These are phyloP conservation scores for Puccinia polysora DNA, from an alignment of 1,284 basidiomycete genomes.

Conservation along the genomic window DNA sequence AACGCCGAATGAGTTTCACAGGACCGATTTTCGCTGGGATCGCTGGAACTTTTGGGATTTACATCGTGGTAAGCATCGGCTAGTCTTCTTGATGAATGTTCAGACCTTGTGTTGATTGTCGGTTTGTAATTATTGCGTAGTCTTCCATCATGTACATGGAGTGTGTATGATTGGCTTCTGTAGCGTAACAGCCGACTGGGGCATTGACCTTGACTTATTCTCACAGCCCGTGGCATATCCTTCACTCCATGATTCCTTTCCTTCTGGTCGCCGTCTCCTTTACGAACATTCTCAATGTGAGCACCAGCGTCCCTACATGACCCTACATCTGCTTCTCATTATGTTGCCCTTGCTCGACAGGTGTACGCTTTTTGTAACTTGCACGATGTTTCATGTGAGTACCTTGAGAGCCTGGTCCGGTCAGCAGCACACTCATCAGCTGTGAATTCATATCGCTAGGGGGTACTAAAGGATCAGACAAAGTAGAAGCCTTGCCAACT, in stretches of 20 bases:
- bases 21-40: constrained; percentile 81
- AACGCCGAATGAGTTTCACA: background rate
- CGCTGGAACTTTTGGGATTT: constrained; percentile 72
- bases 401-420: too few relatives aligned
- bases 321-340: background rate
- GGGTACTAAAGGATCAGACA: constrained; percentile 96
- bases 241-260: constrained; percentile 61
- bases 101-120: background rate
- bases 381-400: constrained; percentile 60
- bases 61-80: constrained; percentile 28
- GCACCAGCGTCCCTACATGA: background rate
- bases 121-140: background rate
- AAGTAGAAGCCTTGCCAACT: constrained; percentile 83
- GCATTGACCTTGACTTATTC: background rate
- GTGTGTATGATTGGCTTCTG: constrained; percentile 16
- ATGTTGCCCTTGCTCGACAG: constrained; percentile 53
- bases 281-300: constrained; percentile 69
- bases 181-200: background rate
- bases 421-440: background rate
- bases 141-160: constrained; percentile 42
- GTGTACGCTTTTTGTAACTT: constrained; percentile 96
- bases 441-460: constrained; percentile 54
- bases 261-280: constrained; percentile 77
- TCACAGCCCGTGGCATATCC: constrained; percentile 86
- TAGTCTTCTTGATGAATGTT: background rate